Base-by-base conservation (phyloP, 129 eudicot genomes). In the Calendula officinalis region DNA sequence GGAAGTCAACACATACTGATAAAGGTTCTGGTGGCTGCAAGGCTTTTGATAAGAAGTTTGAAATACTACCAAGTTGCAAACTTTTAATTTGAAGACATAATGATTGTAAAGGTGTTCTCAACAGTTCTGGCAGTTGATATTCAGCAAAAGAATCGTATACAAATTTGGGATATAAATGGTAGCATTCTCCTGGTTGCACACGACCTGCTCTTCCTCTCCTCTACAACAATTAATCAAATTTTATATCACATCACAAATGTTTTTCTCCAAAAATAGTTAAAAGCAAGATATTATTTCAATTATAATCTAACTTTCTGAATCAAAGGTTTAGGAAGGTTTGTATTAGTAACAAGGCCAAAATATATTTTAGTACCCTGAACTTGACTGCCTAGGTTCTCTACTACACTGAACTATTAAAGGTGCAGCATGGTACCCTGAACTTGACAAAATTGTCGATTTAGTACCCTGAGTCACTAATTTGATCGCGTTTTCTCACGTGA, bases 141-240 rank as follows among this genome's bases (percentile, higher is more conserved):
- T 91, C 98, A 60, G 83, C 83, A 72, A 91, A 87, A 44, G 91
- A 82, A 66, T 91, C 85, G 56, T 87, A 79, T 46, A 91, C 95
- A 75, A 78, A 87, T 75, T 84, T 76, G 27, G 98, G 98, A 77
- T 91, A 91, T 45, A 91, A 83, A 67, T 87, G 96, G 66, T 84
- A 91, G 74, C 96, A 87, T 74, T 91, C 98, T 13, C 98, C 98
- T 12, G 98, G 83, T 71, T 87, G 98, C 54, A 91, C 98, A 78
- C 98, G 98, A 4, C 98, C 98, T 71, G 98, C 98, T 72, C 98
- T 82, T 54, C 98, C 98, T 81, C 80, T 83, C 84, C 98, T 85
- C 98, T 91, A 77, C 58, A 65, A 48, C 45, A 69, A 47, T 54
- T 3, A 7, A 66, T 44, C 61, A 60, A 50, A 35, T 41, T 2